phyloP scores from a whole-genome alignment of 1,139 yeast genomes.

The Protomyces inundatus region DNA sequence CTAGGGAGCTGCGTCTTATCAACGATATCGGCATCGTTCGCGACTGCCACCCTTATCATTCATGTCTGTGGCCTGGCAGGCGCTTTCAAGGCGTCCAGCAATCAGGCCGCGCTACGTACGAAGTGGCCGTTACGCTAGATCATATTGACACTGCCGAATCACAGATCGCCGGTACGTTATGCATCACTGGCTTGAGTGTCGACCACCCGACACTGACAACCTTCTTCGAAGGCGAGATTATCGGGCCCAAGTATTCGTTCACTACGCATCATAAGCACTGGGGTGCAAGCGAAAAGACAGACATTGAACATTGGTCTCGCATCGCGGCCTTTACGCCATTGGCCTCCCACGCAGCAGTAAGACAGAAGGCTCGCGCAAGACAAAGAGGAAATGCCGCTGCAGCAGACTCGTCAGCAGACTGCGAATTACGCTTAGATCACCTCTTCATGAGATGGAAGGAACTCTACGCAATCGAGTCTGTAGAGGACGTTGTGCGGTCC shows the following conservation, averaged over 20 bases:
- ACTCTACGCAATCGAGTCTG: conserved; percentile 34
- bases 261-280: conserved; percentile 48
- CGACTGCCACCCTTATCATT: neutral
- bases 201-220: conserved; percentile 75
- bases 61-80: conserved; percentile 55
- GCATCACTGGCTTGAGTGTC: conserved; percentile 73
- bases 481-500: neutral
- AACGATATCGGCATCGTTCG: neutral
- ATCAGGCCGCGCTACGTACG: conserved; percentile 62
- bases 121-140: conserved; percentile 66
- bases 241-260: conserved; percentile 55
- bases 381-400: neutral
- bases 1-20: neutral
- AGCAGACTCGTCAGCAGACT: conserved; percentile 2
- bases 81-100: conserved; percentile 66
- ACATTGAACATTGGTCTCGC: conserved; percentile 80
- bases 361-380: conserved; percentile 28
- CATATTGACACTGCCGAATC: conserved; percentile 60
- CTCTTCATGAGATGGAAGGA: conserved; percentile 96
- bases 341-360: conserved; percentile 35
- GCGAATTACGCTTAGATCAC: conserved; percentile 43
- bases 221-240: conserved; percentile 79
- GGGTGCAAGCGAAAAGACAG: conserved; percentile 64
- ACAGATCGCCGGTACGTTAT: conserved; percentile 67
- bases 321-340: conserved; percentile 56